Conservation (phyloP, 345 rosid genomes). For the Eucalyptus pumila region DNA sequence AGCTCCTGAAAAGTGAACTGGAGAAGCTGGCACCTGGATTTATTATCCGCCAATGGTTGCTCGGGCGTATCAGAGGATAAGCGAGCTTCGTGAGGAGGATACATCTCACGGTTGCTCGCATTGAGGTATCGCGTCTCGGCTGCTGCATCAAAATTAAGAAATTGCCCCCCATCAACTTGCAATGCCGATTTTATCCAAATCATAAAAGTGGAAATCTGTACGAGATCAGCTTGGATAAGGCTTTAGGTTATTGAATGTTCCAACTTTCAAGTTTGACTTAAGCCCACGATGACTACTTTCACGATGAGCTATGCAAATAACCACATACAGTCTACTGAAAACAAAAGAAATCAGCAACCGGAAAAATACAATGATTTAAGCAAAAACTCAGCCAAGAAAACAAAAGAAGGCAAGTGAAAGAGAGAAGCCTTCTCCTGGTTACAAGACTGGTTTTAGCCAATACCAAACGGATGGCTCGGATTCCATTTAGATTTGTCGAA, state of each 20-base stretch:
- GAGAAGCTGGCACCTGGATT: constrained; percentile 38
- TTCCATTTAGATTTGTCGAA: background rate
- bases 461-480: background rate
- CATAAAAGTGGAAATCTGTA: background rate
- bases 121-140: constrained; percentile 59
- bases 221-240: background rate
- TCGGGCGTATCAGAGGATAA: constrained; percentile 35
- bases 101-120: constrained; percentile 64
- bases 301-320: background rate
- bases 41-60: constrained; percentile 9
- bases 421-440: background rate
- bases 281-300: background rate
- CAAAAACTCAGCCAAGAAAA: background rate
- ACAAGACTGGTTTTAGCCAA: background rate
- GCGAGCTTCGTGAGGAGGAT: constrained; percentile 41
- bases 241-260: background rate
- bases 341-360: background rate
- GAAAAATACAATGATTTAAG: background rate
- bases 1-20: constrained; percentile 67
- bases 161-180: background rate
- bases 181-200: background rate
- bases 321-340: background rate
- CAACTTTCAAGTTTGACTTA: background rate
- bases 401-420: background rate
- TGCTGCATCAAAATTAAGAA: constrained; percentile 18